Evolutionary conservation across 495 filamentous ascomycete species (phyloP), one percentile per base, ranked within the genome.

Genomic region (Thermochaetoides thermophila): DNA sequence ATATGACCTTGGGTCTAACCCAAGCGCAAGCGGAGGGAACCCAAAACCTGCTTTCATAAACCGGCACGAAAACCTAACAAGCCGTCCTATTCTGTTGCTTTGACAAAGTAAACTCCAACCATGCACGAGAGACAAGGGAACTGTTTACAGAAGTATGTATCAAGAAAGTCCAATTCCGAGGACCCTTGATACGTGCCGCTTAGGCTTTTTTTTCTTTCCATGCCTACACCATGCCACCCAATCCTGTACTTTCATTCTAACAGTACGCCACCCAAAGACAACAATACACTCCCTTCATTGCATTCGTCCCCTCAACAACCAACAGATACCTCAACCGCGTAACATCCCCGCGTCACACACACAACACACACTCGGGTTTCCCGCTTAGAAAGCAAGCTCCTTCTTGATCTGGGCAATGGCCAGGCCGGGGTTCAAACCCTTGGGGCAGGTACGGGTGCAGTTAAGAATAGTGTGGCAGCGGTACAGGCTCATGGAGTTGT

Each of bases 351-450:
- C 21, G 5, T 27, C n/a, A 16, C 21, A 25, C 15, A 13, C 9
- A 16, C 8, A 29, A 29, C 27, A 15, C 21, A 29, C 15, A n/a
- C 25, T 30, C 5, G 19, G 9, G 15, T 17, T n/a, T 25, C 19
- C 23, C 24, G 25, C 26, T 56, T 62, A 68, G 29, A 84, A 76
- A 31, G 84, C 74, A 81, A 97, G 73, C 63, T 78, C 74, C 78
- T 93, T 96, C 79, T 96, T 97, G 61, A 94, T 91, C 73, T 92
- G 76, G 38, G 84, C 84, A 65, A 97, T 94, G 3, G 89, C 89
- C 45, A 76, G 67, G 28, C 81, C 89, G 12, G 89, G 89, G 66
- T 96, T 97, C 53, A 97, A 61, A 17, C 89, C 89, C 81, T 97
- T 97, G 50, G 89, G 89, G 60, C 89, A 97, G 35, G 87, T 92